These are phyloP conservation scores for Euphorbia lathyris DNA, from an alignment of 345 rosid species.

Conservation along the genomic window DNA sequence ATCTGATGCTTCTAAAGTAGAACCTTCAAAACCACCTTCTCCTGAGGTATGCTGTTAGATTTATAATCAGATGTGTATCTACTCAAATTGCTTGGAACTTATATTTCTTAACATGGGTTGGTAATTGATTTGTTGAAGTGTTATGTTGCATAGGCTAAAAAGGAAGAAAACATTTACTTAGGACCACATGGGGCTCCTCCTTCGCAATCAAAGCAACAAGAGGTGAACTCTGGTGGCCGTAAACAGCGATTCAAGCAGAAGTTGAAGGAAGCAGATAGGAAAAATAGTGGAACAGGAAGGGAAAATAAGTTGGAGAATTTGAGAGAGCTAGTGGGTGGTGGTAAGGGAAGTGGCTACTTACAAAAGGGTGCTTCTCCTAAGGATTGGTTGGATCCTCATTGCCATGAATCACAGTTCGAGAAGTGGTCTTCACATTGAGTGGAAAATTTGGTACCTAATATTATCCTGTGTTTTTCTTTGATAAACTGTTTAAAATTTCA, in stretches of 20 bases:
- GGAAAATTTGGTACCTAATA: slow-evolving; percentile 8
- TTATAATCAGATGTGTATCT: neutral
- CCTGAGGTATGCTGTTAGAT: slow-evolving; percentile 45
- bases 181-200: slow-evolving; percentile 97
- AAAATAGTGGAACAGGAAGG: slow-evolving; percentile 55
- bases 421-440: slow-evolving; percentile 47
- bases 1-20: slow-evolving; percentile 37
- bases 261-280: slow-evolving; percentile 81
- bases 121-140: neutral
- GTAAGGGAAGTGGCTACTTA: slow-evolving; percentile 39
- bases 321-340: slow-evolving; percentile 66
- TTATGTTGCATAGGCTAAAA: slow-evolving; percentile 34
- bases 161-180: slow-evolving; percentile 75
- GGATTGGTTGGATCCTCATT: slow-evolving; percentile 95
- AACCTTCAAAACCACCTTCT: slow-evolving; percentile 49
- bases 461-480: slow-evolving; percentile 3
- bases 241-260: slow-evolving; percentile 85
- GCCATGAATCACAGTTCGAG: slow-evolving; percentile 82
- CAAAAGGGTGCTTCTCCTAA: slow-evolving; percentile 52
- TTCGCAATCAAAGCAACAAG: slow-evolving; percentile 62
- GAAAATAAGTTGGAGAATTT: slow-evolving; percentile 83
- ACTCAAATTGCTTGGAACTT: neutral
- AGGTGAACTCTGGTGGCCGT: slow-evolving; percentile 47
- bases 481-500: slow-evolving; percentile 4
- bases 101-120: neutral